Evolutionary conservation across 2,329 filamentous ascomycete species (phyloP), one percentile per base, ranked within the genome.

Genomic region (Zymoseptoria crescenta): DNA sequence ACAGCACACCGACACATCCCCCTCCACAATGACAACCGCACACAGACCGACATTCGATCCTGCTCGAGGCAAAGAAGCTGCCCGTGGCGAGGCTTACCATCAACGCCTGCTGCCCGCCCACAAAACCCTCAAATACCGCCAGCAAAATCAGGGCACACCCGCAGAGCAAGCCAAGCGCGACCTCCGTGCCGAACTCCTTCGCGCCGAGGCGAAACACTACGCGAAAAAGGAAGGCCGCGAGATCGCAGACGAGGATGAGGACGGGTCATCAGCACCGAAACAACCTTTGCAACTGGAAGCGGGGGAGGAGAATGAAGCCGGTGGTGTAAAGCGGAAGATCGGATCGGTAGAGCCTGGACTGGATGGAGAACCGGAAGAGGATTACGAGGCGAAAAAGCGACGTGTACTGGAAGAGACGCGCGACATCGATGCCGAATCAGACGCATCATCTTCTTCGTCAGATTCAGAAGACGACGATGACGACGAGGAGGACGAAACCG

Each of bases 31-130:
- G 79, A 75, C 73, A 45, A 77, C 75, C 76, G 85, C 85, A 59
- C 85, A 87, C 73, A 88, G 94, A 77, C 94, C 94, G 58, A 99
- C 94, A 0, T 99, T 99, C 73, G 94, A 99, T 74, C 94, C 94
- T 65, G 92, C 93, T 49, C 86, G 87, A 73, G 94, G 94, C 73
- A 96, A 96, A 81, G 94, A 99, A 76, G 91, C 92, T 69, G 87
- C 91, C 61, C 88, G 91, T 70, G 94, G 94, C 53, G 89, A 91
- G 54, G 93, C 91, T 68, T 97, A 96, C 79, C 94, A 99, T 74
- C 93, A 97, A 76, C 88, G 94, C 68, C 87, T 97, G 16, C 86
- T 96, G 13, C 93, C 94, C 35, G 94, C 94, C 30, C 88, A 99
- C 75, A 97, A 90, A 10, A 87, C 90, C 64, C 86, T 99, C 72